Base-by-base conservation (phyloP, 2,329 filamentous ascomycete species). In the Aureobasidium leucospermi region DNA sequence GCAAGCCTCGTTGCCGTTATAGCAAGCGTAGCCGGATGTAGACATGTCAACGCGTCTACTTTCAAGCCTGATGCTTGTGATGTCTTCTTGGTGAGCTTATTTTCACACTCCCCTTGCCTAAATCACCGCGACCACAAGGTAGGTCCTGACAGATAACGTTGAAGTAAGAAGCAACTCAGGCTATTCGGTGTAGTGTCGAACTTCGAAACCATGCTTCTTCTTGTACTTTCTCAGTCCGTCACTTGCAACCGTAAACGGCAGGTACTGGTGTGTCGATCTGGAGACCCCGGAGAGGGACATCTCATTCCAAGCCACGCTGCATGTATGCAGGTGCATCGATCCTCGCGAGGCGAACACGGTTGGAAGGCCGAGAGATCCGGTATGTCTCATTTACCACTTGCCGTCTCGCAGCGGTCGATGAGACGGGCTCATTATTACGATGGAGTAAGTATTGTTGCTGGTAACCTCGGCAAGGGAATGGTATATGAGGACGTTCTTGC, bases 61-160 rank as follows among this genome's bases (percentile, higher is more conserved):
- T 1, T 28, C 31, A 56, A 38, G 41, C 52, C 41, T 36, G 41
- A 34, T 45, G 52, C 52, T 45, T 56, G 28, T 42, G 28, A n/a
- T 32, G 4, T 13, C 15, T 9, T 46, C 31, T 56, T 46, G 52
- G 13, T 56, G 52, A 56, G 52, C 52, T 56, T 56, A 16, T 56
- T 47, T 56, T 31, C 23, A 9, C 13, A 28, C 8, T 52, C 34
- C 15, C 34, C 13, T 41, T 41, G 36, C 13, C 10, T n/a, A n/a
- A 41, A 52, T 13, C 34, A 16, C 31, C 13, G 29, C 19, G 16
- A 3, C 15, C 23, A 41, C 16, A 13, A 36, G 34, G 48, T 15
- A 41, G 23, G 28, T 15, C 6, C 9, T 15, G 13, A 41, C 36
- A 31, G 10, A 6, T 19, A 7, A 31, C 23, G 7, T 13, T 3